phyloP scores from a whole-genome alignment of 306 rosid genomes.

The Cyclanthera cordifolia region DNA sequence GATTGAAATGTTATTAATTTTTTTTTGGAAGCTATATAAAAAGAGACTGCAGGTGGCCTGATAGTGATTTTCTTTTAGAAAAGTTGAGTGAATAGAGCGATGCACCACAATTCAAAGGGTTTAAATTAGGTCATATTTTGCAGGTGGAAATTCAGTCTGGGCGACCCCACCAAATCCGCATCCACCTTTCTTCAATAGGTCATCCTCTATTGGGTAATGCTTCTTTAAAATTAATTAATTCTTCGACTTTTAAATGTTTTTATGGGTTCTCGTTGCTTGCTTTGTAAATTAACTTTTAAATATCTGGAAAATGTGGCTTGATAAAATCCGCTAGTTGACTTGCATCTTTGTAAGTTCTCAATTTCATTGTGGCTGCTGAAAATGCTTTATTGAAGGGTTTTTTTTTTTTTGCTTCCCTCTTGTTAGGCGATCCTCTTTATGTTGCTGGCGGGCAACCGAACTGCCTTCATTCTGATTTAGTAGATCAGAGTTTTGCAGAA shows the following conservation, averaged over 20 bases:
- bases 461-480: constrained; percentile 30
- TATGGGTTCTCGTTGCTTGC: background rate
- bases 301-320: background rate
- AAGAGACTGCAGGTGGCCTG: background rate
- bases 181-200: constrained; percentile 78
- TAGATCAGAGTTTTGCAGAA: constrained; percentile 44
- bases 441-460: constrained; percentile 68
- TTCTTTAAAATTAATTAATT: background rate
- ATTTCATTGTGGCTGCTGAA: background rate
- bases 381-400: background rate
- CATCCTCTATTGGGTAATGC: constrained; percentile 64
- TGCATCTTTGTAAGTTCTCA: background rate
- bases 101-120: background rate
- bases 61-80: background rate
- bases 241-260: constrained; percentile 18
- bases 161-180: constrained; percentile 95
- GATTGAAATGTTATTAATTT: background rate
- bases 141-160: constrained; percentile 91
- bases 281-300: background rate
- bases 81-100: background rate
- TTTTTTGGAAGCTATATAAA: background rate
- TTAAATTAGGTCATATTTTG: constrained; percentile 15
- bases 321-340: background rate
- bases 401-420: background rate
- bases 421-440: constrained; percentile 80